Conservation (phyloP, 371 early-diverging fungal species). For the Thermomucor indicae-seudaticae region DNA sequence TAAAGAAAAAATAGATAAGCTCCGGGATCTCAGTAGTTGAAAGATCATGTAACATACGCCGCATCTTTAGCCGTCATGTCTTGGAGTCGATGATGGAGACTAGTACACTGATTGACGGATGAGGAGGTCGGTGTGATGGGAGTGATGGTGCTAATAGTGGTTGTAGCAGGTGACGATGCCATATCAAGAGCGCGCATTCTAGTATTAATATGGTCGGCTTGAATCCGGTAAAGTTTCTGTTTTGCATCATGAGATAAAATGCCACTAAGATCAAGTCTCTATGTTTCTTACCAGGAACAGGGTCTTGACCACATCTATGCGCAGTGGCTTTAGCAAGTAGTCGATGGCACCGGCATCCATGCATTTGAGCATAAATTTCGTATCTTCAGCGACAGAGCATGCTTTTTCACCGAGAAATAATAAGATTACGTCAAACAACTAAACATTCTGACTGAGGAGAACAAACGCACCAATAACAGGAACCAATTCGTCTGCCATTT, state of each 20-base stretch:
- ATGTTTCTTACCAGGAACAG: constrained; percentile 53
- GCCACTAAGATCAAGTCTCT: no score
- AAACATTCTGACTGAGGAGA: constrained; percentile 3
- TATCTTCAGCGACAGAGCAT: constrained; percentile 28
- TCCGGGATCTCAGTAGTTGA: neutral
- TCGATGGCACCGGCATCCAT: constrained; percentile 54
- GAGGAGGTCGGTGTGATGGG: constrained; percentile 1
- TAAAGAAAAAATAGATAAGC: neutral
- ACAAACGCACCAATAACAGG: no score
- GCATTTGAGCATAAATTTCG: constrained; percentile 34
- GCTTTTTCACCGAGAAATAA: constrained; percentile 12
- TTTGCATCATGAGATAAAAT: no score
- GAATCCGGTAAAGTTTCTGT: constrained; percentile 11
- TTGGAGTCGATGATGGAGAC: constrained; percentile 19
- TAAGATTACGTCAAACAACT: constrained; percentile 9
- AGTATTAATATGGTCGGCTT: constrained; percentile 3
- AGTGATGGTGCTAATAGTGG: constrained; percentile 1
- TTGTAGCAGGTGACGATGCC: constrained; percentile 4
- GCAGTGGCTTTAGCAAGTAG: constrained; percentile 51
- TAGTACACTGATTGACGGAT: neutral
- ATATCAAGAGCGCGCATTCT: no score
- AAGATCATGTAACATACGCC: constrained; percentile 10
- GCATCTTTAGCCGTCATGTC: constrained; percentile 16
- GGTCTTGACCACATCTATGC: constrained; percentile 46
- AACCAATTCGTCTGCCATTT: no score